Evolutionary conservation across 2,329 filamentous ascomycete species (phyloP).

Genomic region (Dactylellina haptotyla): DNA sequence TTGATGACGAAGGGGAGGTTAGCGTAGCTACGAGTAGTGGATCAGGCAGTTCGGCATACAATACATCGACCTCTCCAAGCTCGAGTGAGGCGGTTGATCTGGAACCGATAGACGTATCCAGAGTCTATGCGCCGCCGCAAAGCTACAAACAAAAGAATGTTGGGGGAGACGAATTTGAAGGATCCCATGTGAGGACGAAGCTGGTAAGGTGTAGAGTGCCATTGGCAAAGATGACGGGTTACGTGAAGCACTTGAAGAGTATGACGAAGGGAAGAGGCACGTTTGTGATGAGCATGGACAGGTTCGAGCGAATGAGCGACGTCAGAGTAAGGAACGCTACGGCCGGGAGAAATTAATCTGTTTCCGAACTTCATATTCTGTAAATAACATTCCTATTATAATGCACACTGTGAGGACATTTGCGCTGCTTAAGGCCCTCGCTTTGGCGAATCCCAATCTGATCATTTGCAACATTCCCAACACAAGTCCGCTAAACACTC

Average conservation of each 20-base stretch:
- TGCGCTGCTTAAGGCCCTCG: conserved; percentile 21
- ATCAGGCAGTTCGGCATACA: conserved; percentile 13
- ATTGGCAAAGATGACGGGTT: conserved; percentile 95
- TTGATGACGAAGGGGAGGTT: conserved; percentile 64
- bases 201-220: conserved; percentile 87
- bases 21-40: conserved; percentile 40
- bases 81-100: conserved; percentile 19
- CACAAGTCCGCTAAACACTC: neutral
- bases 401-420: conserved; percentile 18
- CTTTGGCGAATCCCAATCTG: neutral
- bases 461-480: conserved; percentile 26
- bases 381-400: neutral
- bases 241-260: conserved; percentile 86
- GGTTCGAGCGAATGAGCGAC: conserved; percentile 73
- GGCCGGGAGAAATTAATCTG: neutral
- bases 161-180: conserved; percentile 65
- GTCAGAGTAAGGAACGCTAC: conserved; percentile 69
- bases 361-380: neutral
- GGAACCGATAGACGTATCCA: conserved; percentile 72
- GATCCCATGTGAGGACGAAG: conserved; percentile 64
- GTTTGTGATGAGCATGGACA: conserved; percentile 78
- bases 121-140: conserved; percentile 76
- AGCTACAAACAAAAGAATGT: conserved; percentile 63
- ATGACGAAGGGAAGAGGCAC: conserved; percentile 85
- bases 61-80: conserved; percentile 39